Evolutionary conservation across 2,329 filamentous ascomycete species (phyloP).

Genomic region (Aspergillus udagawae): DNA sequence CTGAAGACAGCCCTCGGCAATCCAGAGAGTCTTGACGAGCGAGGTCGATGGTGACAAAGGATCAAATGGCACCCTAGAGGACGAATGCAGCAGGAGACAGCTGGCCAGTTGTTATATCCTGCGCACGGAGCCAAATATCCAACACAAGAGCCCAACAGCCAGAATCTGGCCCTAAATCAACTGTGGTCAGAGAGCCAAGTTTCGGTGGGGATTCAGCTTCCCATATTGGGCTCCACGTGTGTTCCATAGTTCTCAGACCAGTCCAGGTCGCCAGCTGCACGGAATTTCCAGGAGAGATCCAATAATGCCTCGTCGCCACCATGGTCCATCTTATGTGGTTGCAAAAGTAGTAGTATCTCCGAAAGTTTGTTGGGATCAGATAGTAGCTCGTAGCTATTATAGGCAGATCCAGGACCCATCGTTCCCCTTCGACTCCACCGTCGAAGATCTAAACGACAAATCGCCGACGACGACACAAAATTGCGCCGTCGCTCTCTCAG

Average conservation of each 20-base stretch:
- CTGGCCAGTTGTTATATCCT: neutral
- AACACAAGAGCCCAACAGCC: neutral
- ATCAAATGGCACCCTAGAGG: neutral
- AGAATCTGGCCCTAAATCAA: neutral
- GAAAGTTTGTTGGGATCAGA: conserved; percentile 11
- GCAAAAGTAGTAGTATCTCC: conserved; percentile 18
- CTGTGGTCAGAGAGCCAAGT: neutral
- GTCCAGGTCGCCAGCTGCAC: neutral
- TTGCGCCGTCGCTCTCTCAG: neutral
- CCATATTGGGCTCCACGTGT: neutral
- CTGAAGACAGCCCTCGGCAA: neutral
- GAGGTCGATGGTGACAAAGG: neutral
- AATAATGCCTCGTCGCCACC: conserved; percentile 3
- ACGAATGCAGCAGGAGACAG: neutral
- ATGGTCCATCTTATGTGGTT: conserved; percentile 5
- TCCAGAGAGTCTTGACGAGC: neutral
- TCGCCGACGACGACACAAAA: neutral
- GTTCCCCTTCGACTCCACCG: conserved; percentile 14
- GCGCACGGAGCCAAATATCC: neutral
- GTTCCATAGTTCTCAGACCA: neutral
- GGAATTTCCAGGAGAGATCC: neutral
- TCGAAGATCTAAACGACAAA: conserved; percentile 7
- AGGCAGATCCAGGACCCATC: conserved; percentile 20
- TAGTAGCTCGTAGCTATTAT: conserved; percentile 9
- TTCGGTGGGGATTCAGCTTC: neutral